Conservation (phyloP, 108 stramenopile species). For the Cyclotella cryptica region DNA sequence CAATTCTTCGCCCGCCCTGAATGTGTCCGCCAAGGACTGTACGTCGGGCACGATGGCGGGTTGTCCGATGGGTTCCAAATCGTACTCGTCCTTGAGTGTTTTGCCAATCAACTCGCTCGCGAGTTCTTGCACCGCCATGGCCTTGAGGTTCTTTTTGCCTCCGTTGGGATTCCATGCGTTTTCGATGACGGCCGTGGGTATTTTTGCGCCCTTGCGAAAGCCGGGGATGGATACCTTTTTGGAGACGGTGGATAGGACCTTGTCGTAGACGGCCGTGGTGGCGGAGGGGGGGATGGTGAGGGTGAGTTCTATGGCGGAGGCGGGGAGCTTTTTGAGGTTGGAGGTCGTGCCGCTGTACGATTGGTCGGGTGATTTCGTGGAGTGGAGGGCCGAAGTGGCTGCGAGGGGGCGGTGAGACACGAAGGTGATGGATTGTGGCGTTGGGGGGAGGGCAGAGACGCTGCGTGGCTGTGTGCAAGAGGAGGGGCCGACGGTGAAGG, state of each 20-base stretch:
- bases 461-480: neutral
- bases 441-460: neutral
- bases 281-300: conserved; percentile 71
- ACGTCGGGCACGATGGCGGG: conserved; percentile 63
- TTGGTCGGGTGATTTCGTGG: conserved; percentile 13
- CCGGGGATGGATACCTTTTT: conserved; percentile 81
- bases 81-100: conserved; percentile 78
- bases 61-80: conserved; percentile 88
- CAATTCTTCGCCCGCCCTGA: conserved; percentile 65
- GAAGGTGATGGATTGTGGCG: neutral
- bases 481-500: conserved; percentile 22
- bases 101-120: conserved; percentile 67
- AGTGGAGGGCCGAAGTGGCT: neutral
- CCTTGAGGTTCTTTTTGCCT: conserved; percentile 66
- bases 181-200: conserved; percentile 84
- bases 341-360: conserved; percentile 31
- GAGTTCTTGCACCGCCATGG: conserved; percentile 76
- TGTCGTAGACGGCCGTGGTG: conserved; percentile 85
- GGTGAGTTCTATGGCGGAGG: conserved; percentile 76
- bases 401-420: neutral
- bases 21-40: conserved; percentile 32
- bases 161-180: conserved; percentile 73
- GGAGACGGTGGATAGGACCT: conserved; percentile 71
- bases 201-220: conserved; percentile 89
- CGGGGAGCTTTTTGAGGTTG: conserved; percentile 67